Base-by-base conservation (phyloP, 2,329 filamentous ascomycete species). In the Cytospora schulzeri region DNA sequence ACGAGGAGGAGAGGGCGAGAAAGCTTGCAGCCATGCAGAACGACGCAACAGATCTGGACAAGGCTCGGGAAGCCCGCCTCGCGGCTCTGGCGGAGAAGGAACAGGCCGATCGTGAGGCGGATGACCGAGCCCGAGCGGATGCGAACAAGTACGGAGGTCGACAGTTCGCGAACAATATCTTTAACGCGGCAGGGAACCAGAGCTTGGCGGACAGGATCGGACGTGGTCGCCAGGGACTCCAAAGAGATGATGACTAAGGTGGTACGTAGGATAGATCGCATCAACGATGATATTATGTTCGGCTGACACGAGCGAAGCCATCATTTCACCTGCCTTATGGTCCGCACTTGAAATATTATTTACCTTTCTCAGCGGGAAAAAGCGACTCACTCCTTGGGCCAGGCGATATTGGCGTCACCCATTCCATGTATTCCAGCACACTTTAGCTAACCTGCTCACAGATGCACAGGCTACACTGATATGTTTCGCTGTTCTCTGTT, bases 21-120 rank as follows among this genome's bases (percentile, higher is more conserved):
- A 91, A 87, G 73, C 77, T 92, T 22, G 89, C 88, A 19, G 88
- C 87, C 11, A 92, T 93, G 90, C 89, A 91, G 73, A 83, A 84
- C 22, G 88, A 87, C 31, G 90, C 90, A 5, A 83, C 81, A 1
- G 85, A 89, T 14, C 79, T 96, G 56, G 91, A 94, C 70, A 73
- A 80, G n/a, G 88, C 90, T 69, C 87, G 92, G 35, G 85, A 85
- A 68, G 82, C 84, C 65, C 85, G 92, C 28, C 79, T 96, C 12
- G 85, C 86, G 0, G 86, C 86, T 1, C 78, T 93, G 22, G 87
- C 86, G 28, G 85, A 86, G 68, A 82, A 82, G 66, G 92, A 96
- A 69, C 82, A 84, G 57, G 79, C 79, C 22, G 84, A 87, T 53
- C 81, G 83, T 15, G 87, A 91, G 66, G 85, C 85, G 1, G 92